phyloP scores from a whole-genome alignment of 441 rosid species.

The Erysimum cheiri region DNA sequence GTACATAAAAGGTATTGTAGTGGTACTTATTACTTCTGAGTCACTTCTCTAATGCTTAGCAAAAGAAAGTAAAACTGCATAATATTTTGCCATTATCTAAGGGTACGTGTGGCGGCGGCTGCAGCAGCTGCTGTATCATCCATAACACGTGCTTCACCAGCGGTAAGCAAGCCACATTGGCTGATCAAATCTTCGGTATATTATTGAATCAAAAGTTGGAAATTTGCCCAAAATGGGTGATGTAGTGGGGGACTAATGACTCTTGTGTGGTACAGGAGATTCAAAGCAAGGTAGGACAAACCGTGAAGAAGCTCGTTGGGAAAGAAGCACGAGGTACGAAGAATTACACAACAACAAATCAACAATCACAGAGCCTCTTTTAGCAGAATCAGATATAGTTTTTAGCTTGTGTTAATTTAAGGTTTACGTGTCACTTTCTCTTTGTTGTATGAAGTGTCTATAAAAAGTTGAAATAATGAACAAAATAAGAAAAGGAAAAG shows the following conservation, averaged over 20 bases:
- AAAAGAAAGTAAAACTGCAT: slow-evolving; percentile 12
- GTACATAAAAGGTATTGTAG: slow-evolving; percentile 70
- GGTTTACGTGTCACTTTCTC: slow-evolving; percentile 13
- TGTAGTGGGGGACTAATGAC: neutral
- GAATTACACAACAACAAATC: slow-evolving; percentile 25
- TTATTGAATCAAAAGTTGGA: neutral
- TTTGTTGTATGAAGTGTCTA: slow-evolving; percentile 33
- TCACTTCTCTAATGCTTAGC: slow-evolving; percentile 10
- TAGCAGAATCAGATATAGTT: slow-evolving; percentile 38
- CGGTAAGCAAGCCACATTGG: slow-evolving; percentile 47
- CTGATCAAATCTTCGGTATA: neutral
- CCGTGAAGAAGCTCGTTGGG: slow-evolving; percentile 38
- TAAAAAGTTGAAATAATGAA: slow-evolving; percentile 11
- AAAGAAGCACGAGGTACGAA: slow-evolving; percentile 34
- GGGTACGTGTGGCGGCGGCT: slow-evolving; percentile 75
- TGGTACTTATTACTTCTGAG: slow-evolving; percentile 1
- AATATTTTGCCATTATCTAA: slow-evolving; percentile 34
- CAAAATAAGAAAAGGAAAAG: neutral
- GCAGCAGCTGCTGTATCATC: slow-evolving; percentile 61
- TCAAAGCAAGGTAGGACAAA: slow-evolving; percentile 59
- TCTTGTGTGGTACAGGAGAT: slow-evolving; percentile 45
- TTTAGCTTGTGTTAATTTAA: neutral
- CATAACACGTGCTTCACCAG: slow-evolving; percentile 57
- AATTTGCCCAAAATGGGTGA: neutral
- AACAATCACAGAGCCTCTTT: slow-evolving; percentile 39